phyloP scores from a whole-genome alignment of 164 flowering plant genomes.

The Hamamelis virginiana region DNA sequence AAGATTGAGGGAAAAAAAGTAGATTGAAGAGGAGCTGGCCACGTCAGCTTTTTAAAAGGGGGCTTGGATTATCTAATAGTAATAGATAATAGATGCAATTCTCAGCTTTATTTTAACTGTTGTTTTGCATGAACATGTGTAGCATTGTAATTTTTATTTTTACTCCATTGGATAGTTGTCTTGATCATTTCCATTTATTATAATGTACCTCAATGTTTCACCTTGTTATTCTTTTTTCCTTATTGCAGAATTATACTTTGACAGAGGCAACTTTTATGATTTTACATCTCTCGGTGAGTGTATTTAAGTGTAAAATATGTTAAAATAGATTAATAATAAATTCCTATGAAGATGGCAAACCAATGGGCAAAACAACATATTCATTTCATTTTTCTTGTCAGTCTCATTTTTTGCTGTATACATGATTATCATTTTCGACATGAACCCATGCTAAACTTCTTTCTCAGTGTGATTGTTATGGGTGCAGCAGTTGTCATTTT shows the following conservation, averaged over 20 bases:
- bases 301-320: not conserved
- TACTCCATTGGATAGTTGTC: too few relatives aligned
- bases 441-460: not conserved
- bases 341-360: not conserved
- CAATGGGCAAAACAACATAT: not conserved
- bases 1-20: too few relatives aligned
- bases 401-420: not conserved
- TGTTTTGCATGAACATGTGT: too few relatives aligned
- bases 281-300: constrained; percentile 75
- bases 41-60: too few relatives aligned
- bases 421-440: too few relatives aligned
- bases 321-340: not conserved
- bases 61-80: too few relatives aligned
- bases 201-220: too few relatives aligned
- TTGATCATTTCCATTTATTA: too few relatives aligned
- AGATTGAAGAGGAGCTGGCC: too few relatives aligned
- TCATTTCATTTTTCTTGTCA: not conserved
- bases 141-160: too few relatives aligned
- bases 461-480: not conserved
- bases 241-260: constrained; percentile 64
- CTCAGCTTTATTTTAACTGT: too few relatives aligned
- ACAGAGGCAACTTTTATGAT: constrained; percentile 69
- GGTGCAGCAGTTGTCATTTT: not conserved
- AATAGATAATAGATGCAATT: too few relatives aligned
- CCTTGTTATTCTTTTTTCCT: not conserved